Evolutionary conservation across 2,329 filamentous ascomycete species (phyloP), one percentile per base, ranked within the genome.

Genomic region (Arthroderma sp.): DNA sequence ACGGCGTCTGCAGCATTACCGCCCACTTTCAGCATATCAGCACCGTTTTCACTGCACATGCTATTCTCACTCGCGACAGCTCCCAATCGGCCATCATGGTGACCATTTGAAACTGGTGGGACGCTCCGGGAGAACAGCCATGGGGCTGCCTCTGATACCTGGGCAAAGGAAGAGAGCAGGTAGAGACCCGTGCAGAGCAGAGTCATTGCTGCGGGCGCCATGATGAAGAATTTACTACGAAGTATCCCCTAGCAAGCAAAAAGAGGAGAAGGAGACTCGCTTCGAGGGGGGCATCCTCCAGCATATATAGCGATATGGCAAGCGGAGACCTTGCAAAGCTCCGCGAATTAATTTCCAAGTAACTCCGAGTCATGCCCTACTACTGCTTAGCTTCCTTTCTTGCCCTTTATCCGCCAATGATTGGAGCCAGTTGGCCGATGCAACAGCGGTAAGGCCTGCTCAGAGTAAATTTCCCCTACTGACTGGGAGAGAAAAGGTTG

Each of bases 1-100:
- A 76, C 77, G 51, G 87, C 85, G 71, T 91, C 87, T 0, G 85
- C 86, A 11, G 87, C 87, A 71, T 88, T 89, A 5, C 87, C 79
- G 13, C 83, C 83, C 44, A 75, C 66, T 56, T 79, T 71, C 56
- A 89, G 70, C 17, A 87, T 74, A 44, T 85, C 77, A 25, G 80
- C 79, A 1, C 87, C 87, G 63, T 88, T 84, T 33, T 77, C 68
- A 60, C 84, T 88, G 67, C 87, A 91, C 61, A 86, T 79, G 2
- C 75, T 70, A 63, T 79, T 83, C 68, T 90, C 86, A 56, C 83
- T 85, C 11, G 86, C 84, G 19, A 89, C 83, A 35, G 85, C 87
- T 23, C 86, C 86, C 21, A 68, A 59, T 53, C 54, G 56, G 21
- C 33, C 31, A 11, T 55, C 21, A 39, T 53, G 47, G 2, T 55